Base-by-base conservation (phyloP, 1,284 basidiomycete genomes). In the Anthracocystis walkeri region DNA sequence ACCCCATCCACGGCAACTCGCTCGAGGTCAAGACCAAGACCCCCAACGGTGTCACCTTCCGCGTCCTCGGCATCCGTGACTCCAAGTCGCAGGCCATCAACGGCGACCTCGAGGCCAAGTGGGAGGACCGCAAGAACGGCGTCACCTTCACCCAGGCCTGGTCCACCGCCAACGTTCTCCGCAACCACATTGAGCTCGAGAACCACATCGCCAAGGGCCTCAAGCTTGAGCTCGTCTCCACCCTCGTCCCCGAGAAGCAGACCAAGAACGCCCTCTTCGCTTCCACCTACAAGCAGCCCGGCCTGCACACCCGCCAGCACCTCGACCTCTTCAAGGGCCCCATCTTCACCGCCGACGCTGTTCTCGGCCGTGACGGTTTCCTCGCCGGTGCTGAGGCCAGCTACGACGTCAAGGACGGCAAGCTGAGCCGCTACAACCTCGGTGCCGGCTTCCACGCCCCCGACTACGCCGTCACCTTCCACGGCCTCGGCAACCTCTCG, bases 291-390 rank as follows among this genome's bases (percentile, higher is more conserved):
- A 97, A 97, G 90, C 95, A 97, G 88, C 94, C 94, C 73, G 93
- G 94, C 75, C 88, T 98, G 84, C 95, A 99, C 91, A 92, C 92
- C 83, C 93, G 95, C 80, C 93, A 93, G 78, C 89, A 90, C 86
- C 90, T 97, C 75, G 96, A 99, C 87, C 87, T 97, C 82, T 94
- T 97, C 92, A 97, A 94, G 92, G 96, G 96, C 75, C 96, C 96
- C 56, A 95, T 93, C 66, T 92, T 98, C 89, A 97, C 95, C 76
- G 93, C 95, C 67, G 96, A 99, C 63, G 81, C 84, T 55, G 85
- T 98, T 82, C 86, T 98, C 81, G 95, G 95, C 82, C 95, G 94
- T 82, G 95, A 98, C 85, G 97, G 97, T 76, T 95, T 98, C 92
- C 92, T 98, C 66, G 88, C 95, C 79, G 96, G 97, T 89, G 94